phyloP scores from a whole-genome alignment of 345 rosid genomes.

The Pugionium dolabratum region DNA sequence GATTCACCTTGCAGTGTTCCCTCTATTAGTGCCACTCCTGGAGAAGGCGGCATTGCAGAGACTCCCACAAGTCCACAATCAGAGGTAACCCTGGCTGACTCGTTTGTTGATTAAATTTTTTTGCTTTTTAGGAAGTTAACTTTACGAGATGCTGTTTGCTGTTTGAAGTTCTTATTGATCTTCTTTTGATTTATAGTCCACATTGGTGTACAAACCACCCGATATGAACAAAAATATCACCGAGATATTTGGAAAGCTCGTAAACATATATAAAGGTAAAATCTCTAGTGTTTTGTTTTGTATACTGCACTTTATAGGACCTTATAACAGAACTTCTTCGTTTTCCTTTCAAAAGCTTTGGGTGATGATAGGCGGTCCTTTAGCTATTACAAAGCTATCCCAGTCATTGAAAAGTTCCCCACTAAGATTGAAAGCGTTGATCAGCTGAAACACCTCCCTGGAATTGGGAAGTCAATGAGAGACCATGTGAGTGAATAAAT shows the following conservation, averaged over 20 bases:
- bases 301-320: slow-evolving; percentile 1
- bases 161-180: not conserved
- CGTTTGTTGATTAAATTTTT: not conserved
- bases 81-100: slow-evolving; percentile 51
- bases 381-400: slow-evolving; percentile 90
- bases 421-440: slow-evolving; percentile 79
- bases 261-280: slow-evolving; percentile 83
- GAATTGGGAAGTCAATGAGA: slow-evolving; percentile 92
- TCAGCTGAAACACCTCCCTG: slow-evolving; percentile 78
- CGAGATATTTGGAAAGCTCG: slow-evolving; percentile 85
- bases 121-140: not conserved
- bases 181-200: slow-evolving; percentile 42
- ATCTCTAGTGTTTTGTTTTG: not conserved
- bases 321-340: slow-evolving; percentile 25
- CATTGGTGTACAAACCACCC: slow-evolving; percentile 66
- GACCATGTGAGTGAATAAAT: slow-evolving; percentile 76
- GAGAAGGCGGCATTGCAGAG: slow-evolving; percentile 42
- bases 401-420: slow-evolving; percentile 83
- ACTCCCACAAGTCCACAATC: slow-evolving; percentile 38
- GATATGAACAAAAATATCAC: slow-evolving; percentile 80
- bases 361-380: slow-evolving; percentile 95
- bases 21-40: slow-evolving; percentile 42
- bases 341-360: slow-evolving; percentile 55
- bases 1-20: slow-evolving; percentile 47
- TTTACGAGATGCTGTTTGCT: not conserved